Base-by-base conservation (phyloP, 1,139 yeast species). In the Candida neerlandica region DNA sequence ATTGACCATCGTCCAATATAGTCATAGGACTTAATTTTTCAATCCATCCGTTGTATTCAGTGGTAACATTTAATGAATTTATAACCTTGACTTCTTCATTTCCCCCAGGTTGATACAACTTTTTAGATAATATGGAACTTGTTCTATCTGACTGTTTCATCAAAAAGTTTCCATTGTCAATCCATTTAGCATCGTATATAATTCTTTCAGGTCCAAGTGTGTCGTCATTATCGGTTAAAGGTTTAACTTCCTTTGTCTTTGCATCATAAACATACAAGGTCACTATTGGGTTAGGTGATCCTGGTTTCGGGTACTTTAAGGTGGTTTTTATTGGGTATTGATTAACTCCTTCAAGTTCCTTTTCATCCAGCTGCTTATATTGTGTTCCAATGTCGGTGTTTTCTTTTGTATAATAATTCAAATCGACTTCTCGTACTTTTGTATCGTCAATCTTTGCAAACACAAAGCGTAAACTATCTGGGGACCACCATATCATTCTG, bases 231-330 rank as follows among this genome's bases (percentile, higher is more conserved):
- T 61, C 56, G 4, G 60, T 56, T 29, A 77, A 53, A 5, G 59
- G 58, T 2, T 52, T 54, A 21, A 32, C 35, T 7, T 57, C 41
- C 9, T 60, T 58, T 1, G 64, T 56, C 1, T 62, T 52, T 1
- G 84, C 35, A 41, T 78, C 69, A 57, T 79, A 81, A 43, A 76
- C 67, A 55, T 70, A 64, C 18, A 92, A 43, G 1, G 66, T 34
- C 1, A 88, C 77, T 16, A 66, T 60, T 0, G 99, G 98, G 60
- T 88, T 88, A 1, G 75, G 59, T 16, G 80, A 78, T 0, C 98
- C 99, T 0, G 97, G 96, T 63, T 89, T 91, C 3, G 99, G 98
- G 65, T 94, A 95, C 61, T 86, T 88, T 53, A 92, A 67, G 9
- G 60, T 49, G 1, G 68, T 62, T 34, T 59, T 63, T 3, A 71